Conservation (phyloP, 2,329 filamentous ascomycete species). For the Fusarium protoensiforme region DNA sequence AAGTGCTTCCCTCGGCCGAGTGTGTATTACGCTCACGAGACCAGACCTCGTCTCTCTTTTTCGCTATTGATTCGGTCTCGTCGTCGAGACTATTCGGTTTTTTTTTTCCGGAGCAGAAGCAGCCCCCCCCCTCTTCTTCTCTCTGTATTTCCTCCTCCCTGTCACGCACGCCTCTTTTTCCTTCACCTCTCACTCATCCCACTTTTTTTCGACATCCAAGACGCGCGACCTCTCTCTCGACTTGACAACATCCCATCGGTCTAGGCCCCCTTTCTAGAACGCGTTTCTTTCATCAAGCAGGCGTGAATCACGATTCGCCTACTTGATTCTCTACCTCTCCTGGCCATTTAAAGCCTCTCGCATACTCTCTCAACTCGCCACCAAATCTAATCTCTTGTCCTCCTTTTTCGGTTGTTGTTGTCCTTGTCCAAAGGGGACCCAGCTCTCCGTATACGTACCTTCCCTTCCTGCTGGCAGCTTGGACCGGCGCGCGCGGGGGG, state of each 20-base stretch:
- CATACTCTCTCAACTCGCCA: conserved; percentile 8
- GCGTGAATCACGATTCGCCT: conserved; percentile 10
- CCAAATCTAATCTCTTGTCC: conserved; percentile 22
- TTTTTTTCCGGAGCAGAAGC: neutral
- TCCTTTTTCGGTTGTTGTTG: conserved; percentile 31
- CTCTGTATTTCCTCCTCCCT: conserved; percentile 12
- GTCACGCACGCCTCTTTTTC: conserved; percentile 13
- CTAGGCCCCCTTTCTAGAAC: conserved; percentile 9
- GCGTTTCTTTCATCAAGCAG: neutral
- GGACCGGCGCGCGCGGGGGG: conserved; percentile 35
- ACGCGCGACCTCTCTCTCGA: conserved; percentile 18
- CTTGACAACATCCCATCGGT: conserved; percentile 19
- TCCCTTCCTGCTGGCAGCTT: conserved; percentile 11
- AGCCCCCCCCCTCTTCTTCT: conserved; percentile 10
- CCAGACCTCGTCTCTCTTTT: conserved; percentile 26
- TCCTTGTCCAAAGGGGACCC: conserved; percentile 6
- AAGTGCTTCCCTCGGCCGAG: neutral
- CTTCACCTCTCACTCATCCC: conserved; percentile 15
- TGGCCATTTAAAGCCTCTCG: conserved; percentile 8
- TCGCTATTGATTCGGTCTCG: conserved; percentile 17
- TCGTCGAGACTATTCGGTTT: conserved; percentile 18
- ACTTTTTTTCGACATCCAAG: conserved; percentile 34
- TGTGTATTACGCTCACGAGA: conserved; percentile 36
- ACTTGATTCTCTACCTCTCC: neutral
- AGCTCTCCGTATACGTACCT: conserved; percentile 27